Percentiles rank a stretch among this genome's conserved stretches.
Evolutionary conservation across 1,284 basidiomycete species (phyloP).

Genomic region (Apiotrichum gamsii): DNA sequence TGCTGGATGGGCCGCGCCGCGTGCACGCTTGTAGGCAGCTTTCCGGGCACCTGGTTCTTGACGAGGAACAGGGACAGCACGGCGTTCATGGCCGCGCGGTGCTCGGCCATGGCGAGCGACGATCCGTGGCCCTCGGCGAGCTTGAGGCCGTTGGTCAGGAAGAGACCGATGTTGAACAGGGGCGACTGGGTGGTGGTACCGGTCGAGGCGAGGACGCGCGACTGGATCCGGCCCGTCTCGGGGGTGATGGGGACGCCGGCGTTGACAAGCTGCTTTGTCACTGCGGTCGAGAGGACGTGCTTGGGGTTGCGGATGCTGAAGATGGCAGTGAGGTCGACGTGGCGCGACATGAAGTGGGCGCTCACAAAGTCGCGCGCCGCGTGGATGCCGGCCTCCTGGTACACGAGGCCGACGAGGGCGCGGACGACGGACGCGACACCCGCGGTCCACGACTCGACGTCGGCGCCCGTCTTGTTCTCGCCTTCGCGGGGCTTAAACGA

Average conservation of each 20-base stretch:
- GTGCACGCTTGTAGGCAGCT: conserved; percentile 11
- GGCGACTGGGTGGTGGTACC: conserved; percentile 83
- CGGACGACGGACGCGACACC: conserved; percentile 49
- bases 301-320: conserved; percentile 86
- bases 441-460: conserved; percentile 31
- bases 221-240: conserved; percentile 46
- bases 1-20: conserved; percentile 5
- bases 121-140: conserved; percentile 93
- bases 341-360: conserved; percentile 74
- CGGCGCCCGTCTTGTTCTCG: conserved; percentile 1
- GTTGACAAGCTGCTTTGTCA: conserved; percentile 57
- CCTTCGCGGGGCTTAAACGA: conserved; percentile 22
- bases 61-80: conserved; percentile 40
- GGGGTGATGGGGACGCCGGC: conserved; percentile 55
- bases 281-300: conserved; percentile 68
- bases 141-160: conserved; percentile 71
- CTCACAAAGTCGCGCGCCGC: conserved; percentile 77
- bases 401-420: conserved; percentile 53
- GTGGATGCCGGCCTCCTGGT: conserved; percentile 60
- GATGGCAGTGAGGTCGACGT: conserved; percentile 71
- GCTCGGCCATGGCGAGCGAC: conserved; percentile 92
- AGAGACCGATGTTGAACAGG: conserved; percentile 88
- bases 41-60: not conserved
- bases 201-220: conserved; percentile 80
- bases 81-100: conserved; percentile 57